A percentile compares a stretch with the other conserved stretches of the same genome.
These are phyloP conservation scores for Solanum dulcamara DNA, from an alignment of 257 asterid genomes.

Conservation along the genomic window DNA sequence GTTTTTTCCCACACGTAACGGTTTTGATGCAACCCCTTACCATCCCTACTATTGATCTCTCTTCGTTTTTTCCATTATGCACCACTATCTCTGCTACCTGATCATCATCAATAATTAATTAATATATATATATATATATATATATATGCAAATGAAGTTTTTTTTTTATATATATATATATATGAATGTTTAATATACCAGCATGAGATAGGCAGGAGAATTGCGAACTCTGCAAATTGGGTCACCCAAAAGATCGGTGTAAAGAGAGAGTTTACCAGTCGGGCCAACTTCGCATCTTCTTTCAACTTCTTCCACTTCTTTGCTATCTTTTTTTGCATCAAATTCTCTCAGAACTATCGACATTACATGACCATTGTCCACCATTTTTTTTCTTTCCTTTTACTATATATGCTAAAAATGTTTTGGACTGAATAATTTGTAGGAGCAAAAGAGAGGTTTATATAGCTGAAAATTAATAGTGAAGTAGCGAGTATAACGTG, in stretches of 20 bases:
- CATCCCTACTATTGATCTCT: conserved; percentile 70
- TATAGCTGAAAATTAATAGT: neutral
- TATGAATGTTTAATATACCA: conserved; percentile 14
- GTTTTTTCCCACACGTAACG: conserved; percentile 65
- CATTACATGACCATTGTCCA: conserved; percentile 21
- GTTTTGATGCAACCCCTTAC: conserved; percentile 81
- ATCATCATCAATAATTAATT: neutral
- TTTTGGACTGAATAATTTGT: neutral
- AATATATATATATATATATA: too few relatives aligned
- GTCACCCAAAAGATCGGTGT: conserved; percentile 84
- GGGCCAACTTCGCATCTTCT: conserved; percentile 78
- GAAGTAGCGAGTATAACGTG: conserved; percentile 17
- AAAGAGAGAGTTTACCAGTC: conserved; percentile 53
- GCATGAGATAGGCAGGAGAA: conserved; percentile 84
- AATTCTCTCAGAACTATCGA: conserved; percentile 60
- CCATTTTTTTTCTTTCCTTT: conserved; percentile 9
- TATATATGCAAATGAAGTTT: neutral
- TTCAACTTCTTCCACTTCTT: conserved; percentile 67
- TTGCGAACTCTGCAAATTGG: conserved; percentile 89
- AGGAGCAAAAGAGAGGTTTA: conserved; percentile 7
- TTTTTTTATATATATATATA: neutral
- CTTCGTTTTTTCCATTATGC: conserved; percentile 18
- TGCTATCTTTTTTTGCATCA: conserved; percentile 38
- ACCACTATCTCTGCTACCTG: conserved; percentile 76
- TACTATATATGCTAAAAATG: neutral